These are phyloP conservation scores for Aureobasidium uvarum DNA, from an alignment of 2,329 filamentous ascomycete species.

Conservation along the genomic window DNA sequence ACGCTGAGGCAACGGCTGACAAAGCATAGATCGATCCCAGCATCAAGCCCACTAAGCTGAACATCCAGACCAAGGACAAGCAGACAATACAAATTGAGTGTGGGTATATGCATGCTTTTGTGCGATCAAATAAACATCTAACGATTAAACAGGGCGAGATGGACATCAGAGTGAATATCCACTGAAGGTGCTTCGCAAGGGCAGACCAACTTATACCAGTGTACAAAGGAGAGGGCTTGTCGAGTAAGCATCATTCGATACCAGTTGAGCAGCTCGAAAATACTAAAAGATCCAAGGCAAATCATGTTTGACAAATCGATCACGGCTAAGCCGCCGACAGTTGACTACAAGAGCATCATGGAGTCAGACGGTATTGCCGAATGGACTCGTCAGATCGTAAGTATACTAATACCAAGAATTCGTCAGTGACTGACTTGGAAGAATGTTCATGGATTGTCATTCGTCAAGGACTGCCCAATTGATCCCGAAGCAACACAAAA, in stretches of 20 bases:
- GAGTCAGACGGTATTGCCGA: slow-evolving; percentile 21
- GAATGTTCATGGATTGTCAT: slow-evolving; percentile 73
- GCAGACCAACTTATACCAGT: slow-evolving; percentile 17
- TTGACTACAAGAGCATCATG: slow-evolving; percentile 24
- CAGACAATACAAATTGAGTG: slow-evolving; percentile 26
- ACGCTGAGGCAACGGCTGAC: not conserved
- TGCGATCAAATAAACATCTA: not conserved
- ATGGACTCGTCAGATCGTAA: slow-evolving; percentile 24
- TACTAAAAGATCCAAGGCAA: slow-evolving; percentile 11
- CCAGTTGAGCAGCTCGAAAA: no score
- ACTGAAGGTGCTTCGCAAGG: slow-evolving; percentile 25
- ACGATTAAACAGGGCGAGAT: slow-evolving; percentile 23
- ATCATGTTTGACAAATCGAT: slow-evolving; percentile 19
- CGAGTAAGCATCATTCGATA: slow-evolving; percentile 15
- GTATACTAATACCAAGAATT: not conserved
- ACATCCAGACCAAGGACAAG: slow-evolving; percentile 7
- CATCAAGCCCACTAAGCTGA: slow-evolving; percentile 7
- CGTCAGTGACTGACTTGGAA: slow-evolving; percentile 9
- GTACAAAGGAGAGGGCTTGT: slow-evolving; percentile 26
- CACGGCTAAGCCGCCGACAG: slow-evolving; percentile 1
- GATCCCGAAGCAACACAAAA: slow-evolving; percentile 67
- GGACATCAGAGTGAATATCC: slow-evolving; percentile 29
- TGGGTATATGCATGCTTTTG: not conserved
- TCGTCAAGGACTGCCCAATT: slow-evolving; percentile 68
- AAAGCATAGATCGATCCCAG: slow-evolving; percentile 20